Conservation (phyloP, 1,284 basidiomycete genomes). For the Heterobasidion annosum region DNA sequence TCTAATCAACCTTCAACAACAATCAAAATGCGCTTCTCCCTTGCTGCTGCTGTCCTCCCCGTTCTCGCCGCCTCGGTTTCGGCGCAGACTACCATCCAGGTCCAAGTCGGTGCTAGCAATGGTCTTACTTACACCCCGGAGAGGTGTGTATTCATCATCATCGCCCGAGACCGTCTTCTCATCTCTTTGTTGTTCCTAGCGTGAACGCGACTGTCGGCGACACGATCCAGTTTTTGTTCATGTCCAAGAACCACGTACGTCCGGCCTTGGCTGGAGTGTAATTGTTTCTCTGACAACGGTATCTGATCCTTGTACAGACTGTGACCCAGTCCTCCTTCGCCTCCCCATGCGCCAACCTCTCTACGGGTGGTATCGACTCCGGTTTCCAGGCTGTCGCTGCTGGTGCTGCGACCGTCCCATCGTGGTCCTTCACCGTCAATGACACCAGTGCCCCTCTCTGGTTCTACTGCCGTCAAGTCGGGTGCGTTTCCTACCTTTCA, state of each 20-base stretch:
- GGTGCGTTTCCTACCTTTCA: conserved; percentile 1
- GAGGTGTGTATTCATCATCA: conserved; percentile 6
- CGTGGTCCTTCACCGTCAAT: conserved; percentile 27
- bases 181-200: background rate
- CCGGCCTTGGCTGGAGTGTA: background rate
- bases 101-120: conserved; percentile 38
- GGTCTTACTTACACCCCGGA: conserved; percentile 35
- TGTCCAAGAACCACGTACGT: conserved; percentile 27
- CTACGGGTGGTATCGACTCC: conserved; percentile 31
- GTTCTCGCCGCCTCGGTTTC: conserved; percentile 8
- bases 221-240: conserved; percentile 41
- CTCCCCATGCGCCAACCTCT: conserved; percentile 28
- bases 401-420: conserved; percentile 19
- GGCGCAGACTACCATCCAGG: conserved; percentile 10
- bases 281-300: background rate
- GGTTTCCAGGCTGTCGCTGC: conserved; percentile 26
- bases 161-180: background rate
- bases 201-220: conserved; percentile 44
- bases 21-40: conserved; percentile 16
- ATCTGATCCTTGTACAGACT: conserved; percentile 21
- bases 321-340: conserved; percentile 53
- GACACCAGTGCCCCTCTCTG: conserved; percentile 24
- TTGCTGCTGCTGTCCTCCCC: conserved; percentile 10
- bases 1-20: background rate
- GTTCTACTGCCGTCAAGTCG: conserved; percentile 31